These are phyloP conservation scores for Platanthera zijinensis DNA, from an alignment of 106 monocot species.

Conservation along the genomic window DNA sequence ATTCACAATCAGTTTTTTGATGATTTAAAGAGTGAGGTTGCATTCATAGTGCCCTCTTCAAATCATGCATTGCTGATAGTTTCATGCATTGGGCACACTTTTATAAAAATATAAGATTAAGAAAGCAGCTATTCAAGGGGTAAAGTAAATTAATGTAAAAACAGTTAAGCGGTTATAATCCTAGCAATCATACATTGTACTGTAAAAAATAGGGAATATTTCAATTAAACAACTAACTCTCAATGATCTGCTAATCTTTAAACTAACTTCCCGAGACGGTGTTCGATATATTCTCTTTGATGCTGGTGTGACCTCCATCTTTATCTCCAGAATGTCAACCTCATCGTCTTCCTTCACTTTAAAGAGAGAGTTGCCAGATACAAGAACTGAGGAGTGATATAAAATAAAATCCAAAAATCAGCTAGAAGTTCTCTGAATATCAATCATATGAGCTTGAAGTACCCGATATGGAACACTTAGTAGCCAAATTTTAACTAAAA, in stretches of 20 bases:
- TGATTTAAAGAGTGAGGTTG: no score
- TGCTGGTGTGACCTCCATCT: conserved; percentile 47
- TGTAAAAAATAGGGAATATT: neutral
- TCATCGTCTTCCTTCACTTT: conserved; percentile 99
- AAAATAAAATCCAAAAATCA: neutral
- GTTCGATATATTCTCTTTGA: conserved; percentile 81
- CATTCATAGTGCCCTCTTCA: no score
- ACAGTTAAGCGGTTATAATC: no score
- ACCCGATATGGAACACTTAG: neutral
- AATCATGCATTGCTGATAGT: no score
- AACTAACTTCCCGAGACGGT: conserved; percentile 76
- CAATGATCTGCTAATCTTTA: conserved; percentile 89
- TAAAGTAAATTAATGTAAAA: no score
- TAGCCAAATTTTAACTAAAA: neutral
- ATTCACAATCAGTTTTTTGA: no score
- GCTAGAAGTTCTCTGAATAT: neutral
- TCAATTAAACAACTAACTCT: conserved; percentile 43
- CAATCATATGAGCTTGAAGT: neutral
- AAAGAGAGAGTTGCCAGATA: conserved; percentile 67
- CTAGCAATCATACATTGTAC: neutral
- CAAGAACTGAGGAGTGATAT: neutral
- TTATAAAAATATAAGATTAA: no score
- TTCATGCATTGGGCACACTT: no score
- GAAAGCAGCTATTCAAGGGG: no score
- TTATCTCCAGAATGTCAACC: conserved; percentile 87